Base-by-base conservation (phyloP, 441 rosid species). In the Populus hybrid region DNA sequence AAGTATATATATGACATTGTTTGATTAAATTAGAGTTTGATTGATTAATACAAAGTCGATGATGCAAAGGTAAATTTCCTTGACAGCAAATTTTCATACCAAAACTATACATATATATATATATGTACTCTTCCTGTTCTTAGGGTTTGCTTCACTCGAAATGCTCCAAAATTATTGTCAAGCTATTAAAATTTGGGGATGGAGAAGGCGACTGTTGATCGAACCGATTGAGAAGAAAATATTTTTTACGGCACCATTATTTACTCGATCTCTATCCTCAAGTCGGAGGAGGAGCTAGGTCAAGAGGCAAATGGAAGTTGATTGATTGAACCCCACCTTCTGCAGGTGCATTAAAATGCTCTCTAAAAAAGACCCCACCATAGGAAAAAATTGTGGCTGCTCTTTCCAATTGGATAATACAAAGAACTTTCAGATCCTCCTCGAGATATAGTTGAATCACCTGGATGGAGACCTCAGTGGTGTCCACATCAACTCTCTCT, bases 401-500 rank as follows among this genome's bases (percentile, higher is more conserved):
- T 64, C 69, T 61, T 64, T 71, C 31, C 71, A 74, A 73, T 83
- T 82, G 81, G 85, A 84, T 78, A 74, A 75, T 72, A 63, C 81
- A 78, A 84, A 78, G 29, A 78, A 75, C 71, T 73, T 72, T 68
- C 21, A 18, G 59, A 20, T 4, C 61, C n/a, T 64, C 53, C n/a
- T 75, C 20, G 81, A 79, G 88, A 83, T 85, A 78, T 69, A 21
- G 82, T 86, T 83, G 86, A 87, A 89, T 89, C 89, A 77, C 88
- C 87, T 87, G 87, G 89, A 89, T 81, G 42, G 76, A 38, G 90
- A 87, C 90, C 75, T 82, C 69, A 82, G 86, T 84, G 88, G 74
- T 69, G 63, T 80, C 81, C 76, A 59, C 81, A 75, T 82, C 84
- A 71, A 64, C 76, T 75, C 69, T 70, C 33, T 21, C n/a, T n/a